Evolutionary conservation across 768 basidiomycete species (phyloP).

Genomic region (Boletus pseudopeckii): DNA sequence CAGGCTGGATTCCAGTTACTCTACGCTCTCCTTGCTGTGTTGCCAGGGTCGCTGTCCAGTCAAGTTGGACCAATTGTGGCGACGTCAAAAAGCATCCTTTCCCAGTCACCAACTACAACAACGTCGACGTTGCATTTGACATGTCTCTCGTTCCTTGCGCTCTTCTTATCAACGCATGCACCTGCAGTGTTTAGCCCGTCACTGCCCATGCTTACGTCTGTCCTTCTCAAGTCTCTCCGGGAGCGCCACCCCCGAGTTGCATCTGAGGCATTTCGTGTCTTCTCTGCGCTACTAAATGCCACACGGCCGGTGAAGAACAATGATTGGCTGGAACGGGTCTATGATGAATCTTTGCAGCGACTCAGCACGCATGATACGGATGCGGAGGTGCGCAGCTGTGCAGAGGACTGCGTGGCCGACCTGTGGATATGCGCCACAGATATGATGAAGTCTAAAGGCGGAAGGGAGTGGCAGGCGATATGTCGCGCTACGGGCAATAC

Average conservation of each 20-base stretch:
- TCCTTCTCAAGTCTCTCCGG: constrained; percentile 66
- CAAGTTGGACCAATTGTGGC: constrained; percentile 63
- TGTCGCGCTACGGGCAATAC: constrained; percentile 68
- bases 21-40: constrained; percentile 68
- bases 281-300: constrained; percentile 76
- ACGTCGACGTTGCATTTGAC: constrained; percentile 81
- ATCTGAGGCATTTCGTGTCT: constrained; percentile 84
- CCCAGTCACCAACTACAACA: constrained; percentile 66
- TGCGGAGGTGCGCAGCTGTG: constrained; percentile 80
- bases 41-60: constrained; percentile 76
- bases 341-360: constrained; percentile 67
- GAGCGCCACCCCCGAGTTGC: constrained; percentile 90
- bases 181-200: constrained; percentile 55
- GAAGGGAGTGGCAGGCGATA: constrained; percentile 79
- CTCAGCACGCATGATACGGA: constrained; percentile 84
- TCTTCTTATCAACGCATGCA: constrained; percentile 71
- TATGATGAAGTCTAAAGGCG: constrained; percentile 55
- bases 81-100: constrained; percentile 61
- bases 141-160: constrained; percentile 78
- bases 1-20: constrained; percentile 86
- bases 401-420: constrained; percentile 81
- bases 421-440: constrained; percentile 87
- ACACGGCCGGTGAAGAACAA: constrained; percentile 62
- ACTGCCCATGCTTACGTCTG: constrained; percentile 67
- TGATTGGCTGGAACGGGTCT: constrained; percentile 71